Evolutionary conservation across 2,329 filamentous ascomycete genomes (phyloP).

Genomic region (Gnomoniopsis sp.): DNA sequence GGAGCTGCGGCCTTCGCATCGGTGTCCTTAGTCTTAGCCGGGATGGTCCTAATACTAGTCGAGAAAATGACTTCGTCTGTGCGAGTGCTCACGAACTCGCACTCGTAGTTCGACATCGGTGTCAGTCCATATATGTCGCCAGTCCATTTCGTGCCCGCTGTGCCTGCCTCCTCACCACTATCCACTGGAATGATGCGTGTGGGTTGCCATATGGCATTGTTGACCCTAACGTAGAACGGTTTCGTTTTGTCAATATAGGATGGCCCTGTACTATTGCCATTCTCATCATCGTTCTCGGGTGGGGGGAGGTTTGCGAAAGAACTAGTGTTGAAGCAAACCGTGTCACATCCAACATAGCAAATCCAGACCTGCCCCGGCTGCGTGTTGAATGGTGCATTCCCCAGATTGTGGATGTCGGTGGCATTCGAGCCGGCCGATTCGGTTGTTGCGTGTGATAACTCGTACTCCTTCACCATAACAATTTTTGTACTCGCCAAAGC

Average conservation of each 20-base stretch:
- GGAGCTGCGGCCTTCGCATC: slow-evolving; percentile 42
- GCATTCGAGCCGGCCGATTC: slow-evolving; percentile 72
- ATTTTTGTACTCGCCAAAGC: slow-evolving; percentile 95
- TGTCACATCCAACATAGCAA: slow-evolving; percentile 73
- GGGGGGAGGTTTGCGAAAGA: slow-evolving; percentile 41
- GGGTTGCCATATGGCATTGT: slow-evolving; percentile 76
- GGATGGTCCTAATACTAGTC: slow-evolving; percentile 65
- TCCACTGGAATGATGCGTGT: slow-evolving; percentile 62
- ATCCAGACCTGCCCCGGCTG: slow-evolving; percentile 76
- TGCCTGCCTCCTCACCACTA: slow-evolving; percentile 31
- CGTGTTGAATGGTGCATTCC: slow-evolving; percentile 69
- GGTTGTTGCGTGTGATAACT: slow-evolving; percentile 72
- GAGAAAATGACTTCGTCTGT: slow-evolving; percentile 67
- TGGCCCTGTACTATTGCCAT: slow-evolving; percentile 32
- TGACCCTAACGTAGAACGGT: slow-evolving; percentile 75
- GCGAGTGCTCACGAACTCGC: slow-evolving; percentile 69
- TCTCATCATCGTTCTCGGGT: slow-evolving; percentile 29
- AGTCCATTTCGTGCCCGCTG: slow-evolving; percentile 57
- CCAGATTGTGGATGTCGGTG: slow-evolving; percentile 73
- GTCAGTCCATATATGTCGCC: slow-evolving; percentile 69
- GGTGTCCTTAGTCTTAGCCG: slow-evolving; percentile 41
- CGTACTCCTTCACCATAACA: slow-evolving; percentile 88
- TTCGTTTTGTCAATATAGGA: slow-evolving; percentile 64
- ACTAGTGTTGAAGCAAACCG: slow-evolving; percentile 73
- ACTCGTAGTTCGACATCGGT: slow-evolving; percentile 72